These are phyloP conservation scores for Gypsophila paniculata DNA, from an alignment of 179 eudicot genomes.

Conservation along the genomic window DNA sequence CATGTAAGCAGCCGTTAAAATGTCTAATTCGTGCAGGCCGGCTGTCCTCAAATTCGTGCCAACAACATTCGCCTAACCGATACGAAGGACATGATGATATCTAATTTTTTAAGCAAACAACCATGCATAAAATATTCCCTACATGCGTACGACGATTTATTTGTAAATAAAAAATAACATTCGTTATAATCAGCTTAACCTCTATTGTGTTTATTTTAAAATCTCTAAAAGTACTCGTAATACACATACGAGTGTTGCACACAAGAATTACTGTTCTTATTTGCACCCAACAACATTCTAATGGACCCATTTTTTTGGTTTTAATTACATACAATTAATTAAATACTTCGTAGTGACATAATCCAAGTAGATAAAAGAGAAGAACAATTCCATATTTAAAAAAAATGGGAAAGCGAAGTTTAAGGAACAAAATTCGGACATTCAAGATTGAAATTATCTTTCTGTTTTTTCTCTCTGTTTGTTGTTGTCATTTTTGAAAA, in stretches of 20 bases:
- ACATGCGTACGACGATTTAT: no score
- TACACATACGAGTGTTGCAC: no score
- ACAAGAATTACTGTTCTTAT: no score
- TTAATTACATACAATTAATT: neutral
- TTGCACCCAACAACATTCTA: no score
- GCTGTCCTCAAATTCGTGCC: slow-evolving; percentile 9
- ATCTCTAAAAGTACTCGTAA: no score
- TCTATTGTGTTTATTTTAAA: no score
- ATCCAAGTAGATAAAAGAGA: neutral
- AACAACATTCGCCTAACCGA: slow-evolving; percentile 5
- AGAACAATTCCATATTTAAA: neutral
- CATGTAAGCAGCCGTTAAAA: no score
- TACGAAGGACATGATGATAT: neutral
- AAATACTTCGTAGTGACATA: neutral
- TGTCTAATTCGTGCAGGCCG: slow-evolving; percentile 7
- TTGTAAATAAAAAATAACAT: no score
- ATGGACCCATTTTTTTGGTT: no score
- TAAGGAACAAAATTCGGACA: slow-evolving; percentile 1
- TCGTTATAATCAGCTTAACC: no score
- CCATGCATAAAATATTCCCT: no score
- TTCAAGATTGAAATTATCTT: neutral
- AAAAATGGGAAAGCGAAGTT: slow-evolving; percentile 11
- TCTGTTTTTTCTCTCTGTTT: neutral
- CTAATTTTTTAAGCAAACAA: neutral
- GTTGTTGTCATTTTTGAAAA: neutral